phyloP scores from a whole-genome alignment of 73 alveolate species.

The Paramecium sonneborni region DNA sequence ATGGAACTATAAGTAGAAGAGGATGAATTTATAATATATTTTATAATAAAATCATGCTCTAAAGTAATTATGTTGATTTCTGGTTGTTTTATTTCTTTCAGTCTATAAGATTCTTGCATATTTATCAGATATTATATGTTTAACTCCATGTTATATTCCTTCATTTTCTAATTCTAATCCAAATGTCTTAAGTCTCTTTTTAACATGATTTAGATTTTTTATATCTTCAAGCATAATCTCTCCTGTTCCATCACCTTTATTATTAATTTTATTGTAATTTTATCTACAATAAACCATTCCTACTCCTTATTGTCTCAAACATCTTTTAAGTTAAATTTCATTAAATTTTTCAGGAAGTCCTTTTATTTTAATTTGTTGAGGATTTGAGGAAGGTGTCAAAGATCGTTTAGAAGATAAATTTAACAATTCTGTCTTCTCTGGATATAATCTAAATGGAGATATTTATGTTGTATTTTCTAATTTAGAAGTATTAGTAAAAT shows the following conservation, averaged over 20 bases:
- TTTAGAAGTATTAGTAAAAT: not conserved
- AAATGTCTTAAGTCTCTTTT: not conserved
- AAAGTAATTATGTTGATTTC: constrained; percentile 13
- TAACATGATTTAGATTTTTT: not conserved
- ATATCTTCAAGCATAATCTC: not conserved
- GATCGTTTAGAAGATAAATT: not conserved
- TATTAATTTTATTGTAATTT: constrained; percentile 1
- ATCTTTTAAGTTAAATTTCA: not conserved
- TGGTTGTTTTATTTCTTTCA: not conserved
- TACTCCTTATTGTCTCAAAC: constrained; percentile 3
- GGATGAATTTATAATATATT: not conserved
- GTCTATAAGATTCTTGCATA: constrained; percentile 17
- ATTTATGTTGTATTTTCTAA: not conserved
- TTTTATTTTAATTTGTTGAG: not conserved
- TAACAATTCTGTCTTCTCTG: not conserved
- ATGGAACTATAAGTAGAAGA: constrained; percentile 48
- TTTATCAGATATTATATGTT: constrained; percentile 11
- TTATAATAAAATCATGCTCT: constrained; percentile 40
- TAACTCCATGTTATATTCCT: not conserved
- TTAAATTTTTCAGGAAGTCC: not conserved
- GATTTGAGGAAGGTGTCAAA: not conserved
- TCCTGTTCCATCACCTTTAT: constrained; percentile 6
- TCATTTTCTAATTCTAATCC: not conserved
- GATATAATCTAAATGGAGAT: not conserved
- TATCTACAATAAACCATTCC: constrained; percentile 32